phyloP scores from a whole-genome alignment of 2,329 filamentous ascomycete species.

The Fusarium zealandicum region DNA sequence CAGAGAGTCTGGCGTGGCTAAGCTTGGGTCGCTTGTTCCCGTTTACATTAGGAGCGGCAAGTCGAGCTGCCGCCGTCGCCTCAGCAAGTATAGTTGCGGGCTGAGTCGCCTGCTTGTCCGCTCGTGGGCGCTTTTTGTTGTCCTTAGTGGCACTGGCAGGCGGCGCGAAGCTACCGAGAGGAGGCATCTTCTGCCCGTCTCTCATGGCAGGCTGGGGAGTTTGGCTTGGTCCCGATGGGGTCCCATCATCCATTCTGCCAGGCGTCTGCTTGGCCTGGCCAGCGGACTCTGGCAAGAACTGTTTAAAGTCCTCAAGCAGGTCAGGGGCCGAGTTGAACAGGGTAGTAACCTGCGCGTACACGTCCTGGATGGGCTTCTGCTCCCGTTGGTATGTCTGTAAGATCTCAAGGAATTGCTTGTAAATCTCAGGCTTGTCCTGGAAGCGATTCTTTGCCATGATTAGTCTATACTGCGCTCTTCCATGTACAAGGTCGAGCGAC shows the following conservation, averaged over 20 bases:
- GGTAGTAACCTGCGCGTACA: conserved; percentile 94
- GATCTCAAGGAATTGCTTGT: conserved; percentile 98
- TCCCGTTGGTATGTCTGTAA: conserved; percentile 97
- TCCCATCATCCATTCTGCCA: conserved; percentile 64
- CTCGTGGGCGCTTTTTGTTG: conserved; percentile 82
- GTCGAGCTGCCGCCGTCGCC: conserved; percentile 48
- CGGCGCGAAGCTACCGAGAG: conserved; percentile 92
- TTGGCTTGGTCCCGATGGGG: conserved; percentile 54
- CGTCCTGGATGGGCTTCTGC: conserved; percentile 97
- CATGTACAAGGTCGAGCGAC: neutral
- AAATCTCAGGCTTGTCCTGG: conserved; percentile 94
- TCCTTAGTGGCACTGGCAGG: conserved; percentile 83
- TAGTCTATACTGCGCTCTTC: conserved; percentile 24
- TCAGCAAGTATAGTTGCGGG: conserved; percentile 55
- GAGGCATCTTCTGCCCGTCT: conserved; percentile 82
- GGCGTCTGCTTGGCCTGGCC: conserved; percentile 60
- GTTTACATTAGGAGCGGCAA: conserved; percentile 45
- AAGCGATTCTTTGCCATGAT: conserved; percentile 79
- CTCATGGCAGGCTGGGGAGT: conserved; percentile 63
- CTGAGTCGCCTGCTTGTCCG: conserved; percentile 61
- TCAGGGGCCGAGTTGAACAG: conserved; percentile 94
- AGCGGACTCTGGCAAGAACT: conserved; percentile 91
- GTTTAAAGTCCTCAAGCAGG: conserved; percentile 96
- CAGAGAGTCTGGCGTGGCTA: conserved; percentile 68
- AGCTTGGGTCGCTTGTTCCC: conserved; percentile 75